A percentile compares a stretch with the other conserved stretches of the same genome.
phyloP scores from a whole-genome alignment of 306 rosid genomes.

The Acacia crassicarpa region DNA sequence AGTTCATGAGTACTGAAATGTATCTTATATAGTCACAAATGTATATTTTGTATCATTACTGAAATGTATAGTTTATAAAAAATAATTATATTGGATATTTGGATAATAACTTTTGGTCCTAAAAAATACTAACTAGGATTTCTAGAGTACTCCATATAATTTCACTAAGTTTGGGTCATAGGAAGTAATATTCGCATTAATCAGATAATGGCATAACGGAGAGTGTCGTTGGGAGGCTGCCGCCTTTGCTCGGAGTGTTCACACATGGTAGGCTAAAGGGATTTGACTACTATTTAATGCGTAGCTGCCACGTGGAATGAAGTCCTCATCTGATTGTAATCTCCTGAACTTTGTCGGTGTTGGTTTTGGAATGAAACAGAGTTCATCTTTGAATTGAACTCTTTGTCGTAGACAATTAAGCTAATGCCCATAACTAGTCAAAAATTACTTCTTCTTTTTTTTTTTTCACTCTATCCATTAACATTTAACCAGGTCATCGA shows the following conservation, averaged over 20 bases:
- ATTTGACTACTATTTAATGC: slow-evolving; percentile 9
- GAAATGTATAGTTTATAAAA: no score
- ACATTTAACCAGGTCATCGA: neutral
- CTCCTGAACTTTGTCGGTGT: slow-evolving; percentile 21
- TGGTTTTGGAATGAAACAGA: neutral
- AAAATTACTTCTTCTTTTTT: neutral
- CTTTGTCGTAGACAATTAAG: neutral
- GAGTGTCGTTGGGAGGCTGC: neutral
- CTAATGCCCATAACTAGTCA: neutral
- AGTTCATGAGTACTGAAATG: neutral
- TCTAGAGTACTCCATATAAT: no score
- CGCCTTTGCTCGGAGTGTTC: slow-evolving; percentile 29
- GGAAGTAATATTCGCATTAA: neutral
- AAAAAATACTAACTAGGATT: neutral
- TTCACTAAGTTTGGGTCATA: neutral
- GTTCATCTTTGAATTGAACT: slow-evolving; percentile 42
- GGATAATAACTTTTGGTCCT: neutral
- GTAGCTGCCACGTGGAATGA: neutral
- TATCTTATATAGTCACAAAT: no score
- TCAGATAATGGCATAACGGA: neutral
- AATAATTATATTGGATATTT: neutral
- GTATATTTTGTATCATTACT: no score
- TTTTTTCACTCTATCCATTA: no score
- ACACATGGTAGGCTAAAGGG: slow-evolving; percentile 1
- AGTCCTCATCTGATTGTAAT: neutral